A percentile compares a stretch with the other conserved stretches of the same genome.
Evolutionary conservation across 2,329 filamentous ascomycete genomes (phyloP).

Genomic region (Rasamsonia emersonii): DNA sequence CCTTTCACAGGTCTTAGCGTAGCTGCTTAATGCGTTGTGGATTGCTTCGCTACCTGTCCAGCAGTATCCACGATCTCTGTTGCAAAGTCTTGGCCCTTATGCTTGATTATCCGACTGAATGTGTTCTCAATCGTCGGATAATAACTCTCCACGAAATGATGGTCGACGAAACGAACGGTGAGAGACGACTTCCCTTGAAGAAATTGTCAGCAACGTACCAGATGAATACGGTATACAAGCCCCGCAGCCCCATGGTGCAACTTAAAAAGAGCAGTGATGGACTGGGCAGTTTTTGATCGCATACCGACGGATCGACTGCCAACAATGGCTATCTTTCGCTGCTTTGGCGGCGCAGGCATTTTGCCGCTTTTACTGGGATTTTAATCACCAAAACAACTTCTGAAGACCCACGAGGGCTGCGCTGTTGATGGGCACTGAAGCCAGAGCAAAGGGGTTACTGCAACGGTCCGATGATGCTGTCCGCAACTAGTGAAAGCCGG

Average conservation of each 20-base stretch:
- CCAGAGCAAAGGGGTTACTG: no score
- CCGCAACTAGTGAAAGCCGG: no score
- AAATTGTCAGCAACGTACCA: slow-evolving; percentile 9
- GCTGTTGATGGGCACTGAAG: slow-evolving; percentile 2
- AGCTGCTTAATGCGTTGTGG: not conserved
- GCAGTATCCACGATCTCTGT: slow-evolving; percentile 98
- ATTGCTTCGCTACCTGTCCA: slow-evolving; percentile 60
- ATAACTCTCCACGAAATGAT: slow-evolving; percentile 97
- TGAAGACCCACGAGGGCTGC: no score
- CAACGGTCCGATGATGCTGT: no score
- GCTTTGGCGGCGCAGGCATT: slow-evolving; percentile 69
- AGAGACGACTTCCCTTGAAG: slow-evolving; percentile 85
- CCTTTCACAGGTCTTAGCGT: slow-evolving; percentile 43
- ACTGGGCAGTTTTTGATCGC: slow-evolving; percentile 24
- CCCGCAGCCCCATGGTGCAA: not conserved
- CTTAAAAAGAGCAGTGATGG: no score
- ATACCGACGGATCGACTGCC: slow-evolving; percentile 85
- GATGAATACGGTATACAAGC: not conserved
- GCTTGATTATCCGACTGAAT: slow-evolving; percentile 90
- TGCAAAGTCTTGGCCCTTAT: slow-evolving; percentile 84
- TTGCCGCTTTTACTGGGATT: slow-evolving; percentile 12
- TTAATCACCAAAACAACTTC: not conserved
- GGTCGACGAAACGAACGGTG: slow-evolving; percentile 93
- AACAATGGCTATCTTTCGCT: slow-evolving; percentile 91
- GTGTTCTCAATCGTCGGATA: slow-evolving; percentile 99